These are phyloP conservation scores for Striga hermonthica DNA, from an alignment of 305 asterid genomes.

Conservation along the genomic window DNA sequence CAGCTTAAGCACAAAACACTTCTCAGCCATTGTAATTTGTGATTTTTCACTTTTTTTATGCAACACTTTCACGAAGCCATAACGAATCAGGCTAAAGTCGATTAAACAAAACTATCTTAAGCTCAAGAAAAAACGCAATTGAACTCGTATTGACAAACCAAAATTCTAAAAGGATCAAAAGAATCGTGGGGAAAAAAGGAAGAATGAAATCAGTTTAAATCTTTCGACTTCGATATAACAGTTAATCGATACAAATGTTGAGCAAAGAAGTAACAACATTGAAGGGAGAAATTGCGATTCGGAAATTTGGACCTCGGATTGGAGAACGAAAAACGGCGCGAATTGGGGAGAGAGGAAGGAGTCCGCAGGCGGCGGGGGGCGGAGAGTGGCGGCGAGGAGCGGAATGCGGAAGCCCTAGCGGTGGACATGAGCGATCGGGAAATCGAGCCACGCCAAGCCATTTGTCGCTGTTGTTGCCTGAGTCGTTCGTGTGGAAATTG, in stretches of 20 bases:
- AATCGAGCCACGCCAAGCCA: slow-evolving; percentile 91
- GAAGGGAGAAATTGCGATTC: background rate
- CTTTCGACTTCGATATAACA: background rate
- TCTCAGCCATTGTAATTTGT: no score
- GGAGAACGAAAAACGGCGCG: slow-evolving; percentile 68
- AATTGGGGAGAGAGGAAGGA: slow-evolving; percentile 49
- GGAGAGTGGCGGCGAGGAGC: slow-evolving; percentile 52
- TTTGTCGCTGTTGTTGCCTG: slow-evolving; percentile 30
- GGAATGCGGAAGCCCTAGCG: slow-evolving; percentile 65
- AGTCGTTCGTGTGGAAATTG: slow-evolving; percentile 1
- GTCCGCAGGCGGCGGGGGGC: slow-evolving; percentile 55
- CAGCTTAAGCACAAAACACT: background rate
- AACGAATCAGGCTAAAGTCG: slow-evolving; percentile 4
- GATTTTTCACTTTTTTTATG: background rate
- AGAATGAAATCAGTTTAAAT: no score
- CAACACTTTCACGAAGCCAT: slow-evolving; percentile 16
- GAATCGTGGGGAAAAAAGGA: background rate
- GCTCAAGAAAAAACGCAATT: background rate
- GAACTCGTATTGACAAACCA: background rate
- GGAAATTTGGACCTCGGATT: slow-evolving; percentile 57
- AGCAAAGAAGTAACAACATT: no score
- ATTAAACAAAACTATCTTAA: background rate
- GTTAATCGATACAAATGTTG: background rate
- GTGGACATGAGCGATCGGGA: slow-evolving; percentile 69
- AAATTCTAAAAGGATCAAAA: background rate